phyloP scores from a whole-genome alignment of 169 alveolate genomes.

The Plasmodium sp. region DNA sequence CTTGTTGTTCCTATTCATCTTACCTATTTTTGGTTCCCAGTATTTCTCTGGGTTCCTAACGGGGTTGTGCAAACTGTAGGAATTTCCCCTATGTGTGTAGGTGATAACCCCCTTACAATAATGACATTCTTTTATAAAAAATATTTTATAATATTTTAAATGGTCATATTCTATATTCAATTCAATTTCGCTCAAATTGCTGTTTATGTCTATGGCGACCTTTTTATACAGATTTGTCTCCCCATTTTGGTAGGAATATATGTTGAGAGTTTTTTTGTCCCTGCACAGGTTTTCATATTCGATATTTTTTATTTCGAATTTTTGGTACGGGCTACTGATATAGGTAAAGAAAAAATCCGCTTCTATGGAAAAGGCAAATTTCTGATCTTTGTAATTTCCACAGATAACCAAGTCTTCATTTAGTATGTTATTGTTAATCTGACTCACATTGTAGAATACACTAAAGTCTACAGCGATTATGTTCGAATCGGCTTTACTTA shows the following conservation, averaged over 20 bases:
- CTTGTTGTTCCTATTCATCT: not conserved
- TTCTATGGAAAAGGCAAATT: constrained; percentile 26
- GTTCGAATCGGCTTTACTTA: constrained; percentile 10
- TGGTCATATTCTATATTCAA: constrained; percentile 41
- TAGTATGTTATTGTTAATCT: constrained; percentile 16
- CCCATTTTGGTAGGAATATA: constrained; percentile 51
- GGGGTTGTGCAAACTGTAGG: not conserved
- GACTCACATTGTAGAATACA: not conserved
- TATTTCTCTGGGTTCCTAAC: not conserved
- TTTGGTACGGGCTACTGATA: constrained; percentile 7
- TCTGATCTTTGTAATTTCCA: constrained; percentile 56
- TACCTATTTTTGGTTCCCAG: not conserved
- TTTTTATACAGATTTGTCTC: constrained; percentile 46
- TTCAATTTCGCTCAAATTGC: not conserved
- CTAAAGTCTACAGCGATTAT: constrained; percentile 20
- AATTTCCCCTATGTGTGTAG: not conserved
- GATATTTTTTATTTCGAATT: constrained; percentile 21
- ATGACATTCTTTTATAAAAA: constrained; percentile 66
- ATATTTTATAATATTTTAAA: constrained; percentile 34
- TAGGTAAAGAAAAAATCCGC: constrained; percentile 36
- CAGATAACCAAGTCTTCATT: constrained; percentile 46
- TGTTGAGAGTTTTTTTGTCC: constrained; percentile 21
- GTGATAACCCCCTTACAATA: constrained; percentile 4
- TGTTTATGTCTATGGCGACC: constrained; percentile 22
- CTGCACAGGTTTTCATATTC: not conserved